Percentiles rank a stretch among this genome's conserved stretches.
These are phyloP conservation scores for Lactifluus pinguis DNA, from an alignment of 768 basidiomycete genomes.

Conservation along the genomic window DNA sequence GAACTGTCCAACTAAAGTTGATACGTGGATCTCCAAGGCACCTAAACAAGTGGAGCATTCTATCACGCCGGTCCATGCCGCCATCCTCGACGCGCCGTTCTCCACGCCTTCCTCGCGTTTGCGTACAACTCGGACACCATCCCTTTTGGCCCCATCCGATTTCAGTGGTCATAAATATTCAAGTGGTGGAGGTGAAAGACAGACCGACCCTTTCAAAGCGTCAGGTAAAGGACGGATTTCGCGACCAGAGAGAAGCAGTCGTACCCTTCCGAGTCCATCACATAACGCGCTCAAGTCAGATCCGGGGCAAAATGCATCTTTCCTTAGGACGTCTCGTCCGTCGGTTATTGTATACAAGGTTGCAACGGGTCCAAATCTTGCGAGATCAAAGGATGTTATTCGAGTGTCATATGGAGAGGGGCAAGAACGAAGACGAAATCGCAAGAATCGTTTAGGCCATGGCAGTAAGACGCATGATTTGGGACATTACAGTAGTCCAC, in stretches of 20 bases:
- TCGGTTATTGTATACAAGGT: conserved; percentile 13
- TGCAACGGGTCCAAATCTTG: conserved; percentile 2
- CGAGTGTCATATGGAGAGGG: conserved; percentile 13
- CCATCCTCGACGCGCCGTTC: not conserved
- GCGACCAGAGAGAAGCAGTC: not conserved
- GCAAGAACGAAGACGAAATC: not conserved
- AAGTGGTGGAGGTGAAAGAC: not conserved
- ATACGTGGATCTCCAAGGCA: not conserved
- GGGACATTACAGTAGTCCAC: not conserved
- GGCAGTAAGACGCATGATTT: not conserved
- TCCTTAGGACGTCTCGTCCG: not conserved
- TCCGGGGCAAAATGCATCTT: not conserved
- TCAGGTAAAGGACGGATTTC: not conserved
- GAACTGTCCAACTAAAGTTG: not conserved
- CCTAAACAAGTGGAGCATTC: not conserved
- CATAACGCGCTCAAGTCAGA: not conserved
- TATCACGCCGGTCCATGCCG: not conserved
- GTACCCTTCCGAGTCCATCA: not conserved
- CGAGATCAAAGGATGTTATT: conserved; percentile 7
- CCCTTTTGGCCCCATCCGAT: not conserved
- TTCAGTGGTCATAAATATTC: not conserved
- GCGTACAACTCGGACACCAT: not conserved
- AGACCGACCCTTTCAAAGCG: not conserved
- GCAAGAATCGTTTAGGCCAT: not conserved
- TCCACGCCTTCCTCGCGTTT: not conserved